Percentiles rank a stretch among this genome's conserved stretches.
These are phyloP conservation scores for Castanea crenata DNA, from an alignment of 306 rosid species.

Conservation along the genomic window DNA sequence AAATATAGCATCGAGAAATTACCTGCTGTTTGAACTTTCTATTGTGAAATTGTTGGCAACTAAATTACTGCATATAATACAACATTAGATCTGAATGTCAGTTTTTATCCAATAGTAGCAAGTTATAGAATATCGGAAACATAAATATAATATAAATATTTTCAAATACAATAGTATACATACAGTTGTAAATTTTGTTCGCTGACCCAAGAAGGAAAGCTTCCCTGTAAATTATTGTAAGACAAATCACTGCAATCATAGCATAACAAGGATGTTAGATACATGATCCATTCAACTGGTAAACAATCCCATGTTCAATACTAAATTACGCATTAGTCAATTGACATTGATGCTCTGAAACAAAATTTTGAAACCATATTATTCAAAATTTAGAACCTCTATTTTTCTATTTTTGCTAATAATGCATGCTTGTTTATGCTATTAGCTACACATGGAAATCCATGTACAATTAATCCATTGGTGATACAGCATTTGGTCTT, in stretches of 20 bases:
- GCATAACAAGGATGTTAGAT: conserved; percentile 3
- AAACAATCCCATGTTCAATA: background rate
- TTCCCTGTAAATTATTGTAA: conserved; percentile 68
- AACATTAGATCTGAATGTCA: conserved; percentile 16
- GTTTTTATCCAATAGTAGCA: conserved; percentile 5
- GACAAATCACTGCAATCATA: conserved; percentile 74
- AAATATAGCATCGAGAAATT: background rate
- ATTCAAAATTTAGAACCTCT: background rate
- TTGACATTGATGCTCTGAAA: background rate
- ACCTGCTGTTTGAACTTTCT: conserved; percentile 59
- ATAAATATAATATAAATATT: background rate
- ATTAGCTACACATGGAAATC: background rate
- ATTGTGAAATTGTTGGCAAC: conserved; percentile 75
- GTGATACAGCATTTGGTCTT: background rate
- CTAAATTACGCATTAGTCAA: background rate
- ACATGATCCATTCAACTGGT: background rate
- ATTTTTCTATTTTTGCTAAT: background rate
- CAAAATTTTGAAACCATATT: background rate
- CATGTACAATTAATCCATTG: background rate
- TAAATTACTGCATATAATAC: conserved; percentile 54
- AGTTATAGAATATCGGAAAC: background rate
- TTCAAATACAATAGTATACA: conserved; percentile 15
- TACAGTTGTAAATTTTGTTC: conserved; percentile 51
- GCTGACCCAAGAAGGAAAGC: conserved; percentile 74
- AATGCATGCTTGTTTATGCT: background rate